Conservation (phyloP, 1,284 basidiomycete genomes). For the Cronartium quercuum region DNA sequence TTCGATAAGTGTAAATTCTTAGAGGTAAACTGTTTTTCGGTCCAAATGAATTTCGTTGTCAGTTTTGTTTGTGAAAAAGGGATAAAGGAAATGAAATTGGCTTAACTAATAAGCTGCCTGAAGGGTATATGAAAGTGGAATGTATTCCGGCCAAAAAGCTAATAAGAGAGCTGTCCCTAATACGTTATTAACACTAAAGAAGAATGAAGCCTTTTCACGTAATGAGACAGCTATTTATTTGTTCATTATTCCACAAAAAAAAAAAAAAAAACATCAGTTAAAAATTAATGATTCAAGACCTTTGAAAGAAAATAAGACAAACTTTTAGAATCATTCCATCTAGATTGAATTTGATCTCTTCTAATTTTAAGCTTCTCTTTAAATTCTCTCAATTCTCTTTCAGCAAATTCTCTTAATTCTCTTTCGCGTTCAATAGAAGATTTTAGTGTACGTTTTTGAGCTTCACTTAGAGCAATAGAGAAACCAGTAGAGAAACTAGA, state of each 20-base stretch:
- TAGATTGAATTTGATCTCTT: slow-evolving; percentile 41
- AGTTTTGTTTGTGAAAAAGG: background rate
- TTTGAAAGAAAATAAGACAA: slow-evolving; percentile 13
- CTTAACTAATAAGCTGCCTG: slow-evolving; percentile 42
- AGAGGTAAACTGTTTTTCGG: slow-evolving; percentile 42
- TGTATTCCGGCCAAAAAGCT: slow-evolving; percentile 45
- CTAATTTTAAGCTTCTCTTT: slow-evolving; percentile 41
- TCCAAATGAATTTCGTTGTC: too few relatives aligned
- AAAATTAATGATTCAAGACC: too few relatives aligned
- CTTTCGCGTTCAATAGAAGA: slow-evolving; percentile 8
- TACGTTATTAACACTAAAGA: slow-evolving; percentile 48
- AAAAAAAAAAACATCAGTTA: background rate
- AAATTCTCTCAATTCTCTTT: slow-evolving; percentile 43
- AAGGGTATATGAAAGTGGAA: slow-evolving; percentile 45
- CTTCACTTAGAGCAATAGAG: background rate
- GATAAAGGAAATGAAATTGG: background rate
- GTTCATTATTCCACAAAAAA: background rate
- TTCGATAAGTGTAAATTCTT: slow-evolving; percentile 45
- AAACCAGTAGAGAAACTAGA: background rate
- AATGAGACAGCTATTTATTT: slow-evolving; percentile 12
- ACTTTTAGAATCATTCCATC: slow-evolving; percentile 47
- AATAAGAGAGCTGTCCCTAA: slow-evolving; percentile 45
- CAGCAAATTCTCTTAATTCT: slow-evolving; percentile 43
- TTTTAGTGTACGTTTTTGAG: background rate
- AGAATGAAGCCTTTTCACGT: slow-evolving; percentile 44